These are phyloP conservation scores for Rhamnella rubrinervis DNA, from an alignment of 331 rosid species.

Conservation along the genomic window DNA sequence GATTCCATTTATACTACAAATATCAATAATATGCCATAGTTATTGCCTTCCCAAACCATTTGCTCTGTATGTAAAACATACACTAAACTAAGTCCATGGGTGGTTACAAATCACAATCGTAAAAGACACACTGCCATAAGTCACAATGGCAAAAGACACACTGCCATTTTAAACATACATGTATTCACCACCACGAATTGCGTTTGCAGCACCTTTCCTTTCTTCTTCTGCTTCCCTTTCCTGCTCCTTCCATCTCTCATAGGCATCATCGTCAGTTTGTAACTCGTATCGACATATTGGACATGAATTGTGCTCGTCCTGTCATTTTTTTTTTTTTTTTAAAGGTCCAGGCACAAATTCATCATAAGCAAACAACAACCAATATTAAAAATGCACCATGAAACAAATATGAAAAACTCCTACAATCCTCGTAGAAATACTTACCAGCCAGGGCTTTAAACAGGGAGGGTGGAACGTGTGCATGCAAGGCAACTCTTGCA, in stretches of 20 bases:
- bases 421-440: background rate
- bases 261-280: slow-evolving; percentile 82
- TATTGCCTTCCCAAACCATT: too few species aligned
- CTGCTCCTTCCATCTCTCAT: slow-evolving; percentile 96
- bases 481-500: slow-evolving; percentile 98
- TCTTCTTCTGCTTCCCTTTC: slow-evolving; percentile 95
- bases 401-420: slow-evolving; percentile 7
- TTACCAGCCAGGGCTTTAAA: slow-evolving; percentile 97
- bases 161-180: slow-evolving; percentile 60
- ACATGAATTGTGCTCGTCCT: slow-evolving; percentile 93
- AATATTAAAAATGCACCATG: background rate
- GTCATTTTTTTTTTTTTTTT: slow-evolving; percentile 13
- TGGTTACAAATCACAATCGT: too few species aligned
- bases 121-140: background rate
- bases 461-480: slow-evolving; percentile 96
- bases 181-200: slow-evolving; percentile 88
- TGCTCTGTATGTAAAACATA: too few species aligned
- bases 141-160: too few species aligned
- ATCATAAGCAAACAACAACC: background rate
- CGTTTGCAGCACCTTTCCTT: slow-evolving; percentile 92
- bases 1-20: too few species aligned
- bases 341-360: background rate
- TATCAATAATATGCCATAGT: too few species aligned
- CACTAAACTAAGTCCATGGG: background rate
- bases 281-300: slow-evolving; percentile 87